A percentile compares a stretch with the other conserved stretches of the same genome.
phyloP scores from a whole-genome alignment of 495 filamentous ascomycete genomes.

The Cetradonia linearis region DNA sequence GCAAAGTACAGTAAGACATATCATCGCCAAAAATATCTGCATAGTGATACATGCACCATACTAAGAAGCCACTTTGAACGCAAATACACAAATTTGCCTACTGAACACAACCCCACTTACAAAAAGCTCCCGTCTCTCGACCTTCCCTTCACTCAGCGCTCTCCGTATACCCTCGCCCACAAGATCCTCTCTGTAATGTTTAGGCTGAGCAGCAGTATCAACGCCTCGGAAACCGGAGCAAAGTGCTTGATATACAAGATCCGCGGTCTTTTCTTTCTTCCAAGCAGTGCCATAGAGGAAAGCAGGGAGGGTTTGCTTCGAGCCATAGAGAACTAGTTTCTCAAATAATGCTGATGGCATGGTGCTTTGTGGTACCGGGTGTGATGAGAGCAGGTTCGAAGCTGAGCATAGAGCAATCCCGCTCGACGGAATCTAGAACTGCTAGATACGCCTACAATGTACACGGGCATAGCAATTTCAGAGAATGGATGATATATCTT shows the following conservation, averaged over 20 bases:
- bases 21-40: neutral
- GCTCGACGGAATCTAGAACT: too few relatives aligned
- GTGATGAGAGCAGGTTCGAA: neutral
- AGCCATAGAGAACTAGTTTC: neutral
- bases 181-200: slow-evolving; percentile 66
- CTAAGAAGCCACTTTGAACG: neutral
- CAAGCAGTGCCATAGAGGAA: slow-evolving; percentile 82
- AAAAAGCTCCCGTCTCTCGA: slow-evolving; percentile 52
- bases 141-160: slow-evolving; percentile 46
- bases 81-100: neutral
- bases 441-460: too few relatives aligned
- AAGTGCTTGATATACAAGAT: slow-evolving; percentile 59
- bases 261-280: slow-evolving; percentile 63
- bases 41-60: neutral
- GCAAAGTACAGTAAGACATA: neutral
- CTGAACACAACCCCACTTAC: slow-evolving; percentile 13
- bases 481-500: too few relatives aligned
- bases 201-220: slow-evolving; percentile 72
- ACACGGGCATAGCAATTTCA: too few relatives aligned
- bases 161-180: slow-evolving; percentile 54
- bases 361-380: neutral
- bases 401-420: neutral
- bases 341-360: slow-evolving; percentile 15
- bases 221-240: slow-evolving; percentile 61
- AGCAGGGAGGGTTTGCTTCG: slow-evolving; percentile 4